These are phyloP conservation scores for Argentina anserina DNA, from an alignment of 306 rosid genomes.

Conservation along the genomic window DNA sequence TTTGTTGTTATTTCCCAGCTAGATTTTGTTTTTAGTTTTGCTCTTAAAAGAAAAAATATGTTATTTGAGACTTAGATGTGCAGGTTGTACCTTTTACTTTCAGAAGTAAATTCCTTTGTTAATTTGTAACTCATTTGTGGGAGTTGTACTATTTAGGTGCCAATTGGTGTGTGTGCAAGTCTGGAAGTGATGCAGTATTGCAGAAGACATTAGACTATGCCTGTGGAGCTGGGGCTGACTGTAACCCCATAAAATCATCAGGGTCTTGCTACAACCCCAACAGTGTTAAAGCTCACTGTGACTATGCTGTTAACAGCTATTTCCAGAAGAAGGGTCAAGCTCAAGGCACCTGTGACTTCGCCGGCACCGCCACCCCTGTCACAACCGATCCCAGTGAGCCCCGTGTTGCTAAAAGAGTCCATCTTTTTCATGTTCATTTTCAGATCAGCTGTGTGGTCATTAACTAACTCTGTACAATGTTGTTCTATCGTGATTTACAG, in stretches of 20 bases:
- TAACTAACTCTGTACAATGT: neutral
- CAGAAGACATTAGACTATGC: conserved; percentile 81
- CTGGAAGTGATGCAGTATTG: conserved; percentile 46
- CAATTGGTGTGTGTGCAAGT: conserved; percentile 76
- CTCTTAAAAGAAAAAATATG: neutral
- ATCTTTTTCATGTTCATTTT: neutral
- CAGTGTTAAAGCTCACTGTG: conserved; percentile 67
- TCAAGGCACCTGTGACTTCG: conserved; percentile 68
- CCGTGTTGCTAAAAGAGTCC: neutral
- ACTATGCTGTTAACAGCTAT: conserved; percentile 76
- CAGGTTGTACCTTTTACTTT: neutral
- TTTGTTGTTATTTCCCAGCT: neutral
- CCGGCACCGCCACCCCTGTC: conserved; percentile 48
- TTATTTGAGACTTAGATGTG: neutral
- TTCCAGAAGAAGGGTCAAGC: conserved; percentile 73
- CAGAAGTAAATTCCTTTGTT: neutral
- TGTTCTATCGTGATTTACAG: conserved; percentile 37
- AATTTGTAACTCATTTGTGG: neutral
- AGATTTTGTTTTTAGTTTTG: neutral
- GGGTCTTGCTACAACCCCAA: conserved; percentile 66
- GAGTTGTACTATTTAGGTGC: conserved; percentile 42
- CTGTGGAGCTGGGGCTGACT: conserved; percentile 93
- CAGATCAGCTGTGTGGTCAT: neutral
- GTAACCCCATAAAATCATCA: conserved; percentile 46
- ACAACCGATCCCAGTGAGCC: conserved; percentile 68